Base-by-base conservation (phyloP, 225 moss, liverwort and hornwort species). In the Physcomitrellopsis africana region DNA sequence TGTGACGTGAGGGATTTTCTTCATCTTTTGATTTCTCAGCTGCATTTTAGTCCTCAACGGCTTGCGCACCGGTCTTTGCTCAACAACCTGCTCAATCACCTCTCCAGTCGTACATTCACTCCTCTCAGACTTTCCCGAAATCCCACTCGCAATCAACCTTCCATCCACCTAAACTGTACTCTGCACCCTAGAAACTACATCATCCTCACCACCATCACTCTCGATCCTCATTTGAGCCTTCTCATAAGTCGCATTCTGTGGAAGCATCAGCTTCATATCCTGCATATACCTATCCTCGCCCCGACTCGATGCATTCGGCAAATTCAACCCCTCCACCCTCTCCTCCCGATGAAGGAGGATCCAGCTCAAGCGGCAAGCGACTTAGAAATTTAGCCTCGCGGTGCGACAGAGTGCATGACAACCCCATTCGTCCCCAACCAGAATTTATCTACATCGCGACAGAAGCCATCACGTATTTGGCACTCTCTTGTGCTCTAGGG, bases 1-100 rank as follows among this genome's bases (percentile, higher is more conserved):
- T 10, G 63, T 52, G 13, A 44, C 49, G n/a, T 66, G 60, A 14
- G 60, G 53, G 44, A 61, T 54, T 60, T 67, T 93, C 76, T 89
- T 85, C 24, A 37, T 73, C 68, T 83, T 95, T 27, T 78, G 83
- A 12, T 58, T 87, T 51, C 86, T 63, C 54, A 95, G 85, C 79
- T 95, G 91, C 70, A 90, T 90, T 60, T 93, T 82, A 3, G 95
- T 93, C 53, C 91, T 85, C 67, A 95, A 80, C 67, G 93, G 90
- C 80, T 93, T 93, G 5, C 90, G 93, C 49, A 88, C 79, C 59
- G 84, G 82, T 32, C 87, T 89, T 12, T 43, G 65, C 45, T 57
- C 70, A n/a, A 65, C 53, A n/a, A 26, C 67, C 37, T 77, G 15
- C 12, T 17, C 70, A 18, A 76, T 10, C 48, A 5, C 60, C 22